phyloP scores from a whole-genome alignment of 2,329 filamentous ascomycete genomes.

The Colletotrichum abscissum region DNA sequence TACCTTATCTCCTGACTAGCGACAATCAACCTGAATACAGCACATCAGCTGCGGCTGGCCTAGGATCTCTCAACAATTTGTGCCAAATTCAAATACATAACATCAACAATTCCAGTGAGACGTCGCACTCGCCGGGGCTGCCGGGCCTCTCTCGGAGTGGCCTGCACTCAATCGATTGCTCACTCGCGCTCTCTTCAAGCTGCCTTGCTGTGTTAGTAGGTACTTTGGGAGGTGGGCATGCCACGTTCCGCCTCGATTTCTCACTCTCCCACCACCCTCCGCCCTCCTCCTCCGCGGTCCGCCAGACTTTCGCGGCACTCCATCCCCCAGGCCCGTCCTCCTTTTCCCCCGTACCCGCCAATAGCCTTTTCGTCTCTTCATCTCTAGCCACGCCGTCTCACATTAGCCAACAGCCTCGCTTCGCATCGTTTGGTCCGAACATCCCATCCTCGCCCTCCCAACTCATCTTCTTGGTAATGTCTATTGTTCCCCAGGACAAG shows the following conservation, averaged over 20 bases:
- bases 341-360: background rate
- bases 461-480: background rate
- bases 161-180: conserved; percentile 26
- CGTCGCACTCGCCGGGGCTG: conserved; percentile 4
- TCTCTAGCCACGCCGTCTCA: background rate
- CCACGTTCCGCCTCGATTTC: background rate
- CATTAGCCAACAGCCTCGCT: background rate
- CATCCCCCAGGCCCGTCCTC: conserved; percentile 11
- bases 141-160: conserved; percentile 13
- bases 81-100: conserved; percentile 6
- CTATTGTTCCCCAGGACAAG: background rate
- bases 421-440: conserved; percentile 17
- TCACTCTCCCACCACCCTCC: conserved; percentile 1
- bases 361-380: background rate
- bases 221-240: background rate
- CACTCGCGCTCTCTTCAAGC: background rate
- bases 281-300: conserved; percentile 13
- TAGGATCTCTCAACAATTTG: conserved; percentile 5
- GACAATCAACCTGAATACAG: conserved; percentile 11
- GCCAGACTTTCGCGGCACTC: background rate
- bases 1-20: background rate
- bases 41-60: background rate
- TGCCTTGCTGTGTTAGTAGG: no score
- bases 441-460: conserved; percentile 13
- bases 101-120: conserved; percentile 23